These are phyloP conservation scores for Phytophthora sansomeana DNA, from an alignment of 352 stramenopile genomes.

Conservation along the genomic window DNA sequence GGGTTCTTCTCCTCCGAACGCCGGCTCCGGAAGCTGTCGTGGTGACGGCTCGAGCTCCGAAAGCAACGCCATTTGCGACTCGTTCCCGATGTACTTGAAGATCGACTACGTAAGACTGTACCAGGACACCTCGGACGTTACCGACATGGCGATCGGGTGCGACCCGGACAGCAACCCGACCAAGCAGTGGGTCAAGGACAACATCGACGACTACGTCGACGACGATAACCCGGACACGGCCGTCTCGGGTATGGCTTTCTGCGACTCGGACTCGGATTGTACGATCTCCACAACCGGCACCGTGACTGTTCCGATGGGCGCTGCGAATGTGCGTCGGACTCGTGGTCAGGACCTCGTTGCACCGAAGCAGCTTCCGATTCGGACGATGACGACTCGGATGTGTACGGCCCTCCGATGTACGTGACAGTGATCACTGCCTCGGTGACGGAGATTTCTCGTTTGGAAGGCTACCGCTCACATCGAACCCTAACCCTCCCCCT, in stretches of 20 bases:
- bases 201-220: constrained; percentile 24
- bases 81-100: too few relatives aligned
- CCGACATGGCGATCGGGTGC: too few relatives aligned
- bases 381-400: background rate
- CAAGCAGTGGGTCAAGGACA: constrained; percentile 56
- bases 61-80: too few relatives aligned
- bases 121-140: too few relatives aligned
- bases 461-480: too few relatives aligned
- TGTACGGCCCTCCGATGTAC: constrained; percentile 31
- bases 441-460: too few relatives aligned
- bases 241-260: constrained; percentile 24
- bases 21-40: too few relatives aligned
- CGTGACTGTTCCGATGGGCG: constrained; percentile 29
- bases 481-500: too few relatives aligned
- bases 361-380: constrained; percentile 12
- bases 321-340: constrained; percentile 26
- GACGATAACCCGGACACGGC: constrained; percentile 22
- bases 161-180: too few relatives aligned
- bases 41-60: too few relatives aligned
- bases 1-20: constrained; percentile 64
- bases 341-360: background rate
- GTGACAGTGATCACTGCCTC: too few relatives aligned
- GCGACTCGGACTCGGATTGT: constrained; percentile 25
- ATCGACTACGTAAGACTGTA: too few relatives aligned
- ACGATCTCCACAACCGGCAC: constrained; percentile 23